Evolutionary conservation across 1,139 yeast species (phyloP).

Genomic region (Candida buenavistaensis): DNA sequence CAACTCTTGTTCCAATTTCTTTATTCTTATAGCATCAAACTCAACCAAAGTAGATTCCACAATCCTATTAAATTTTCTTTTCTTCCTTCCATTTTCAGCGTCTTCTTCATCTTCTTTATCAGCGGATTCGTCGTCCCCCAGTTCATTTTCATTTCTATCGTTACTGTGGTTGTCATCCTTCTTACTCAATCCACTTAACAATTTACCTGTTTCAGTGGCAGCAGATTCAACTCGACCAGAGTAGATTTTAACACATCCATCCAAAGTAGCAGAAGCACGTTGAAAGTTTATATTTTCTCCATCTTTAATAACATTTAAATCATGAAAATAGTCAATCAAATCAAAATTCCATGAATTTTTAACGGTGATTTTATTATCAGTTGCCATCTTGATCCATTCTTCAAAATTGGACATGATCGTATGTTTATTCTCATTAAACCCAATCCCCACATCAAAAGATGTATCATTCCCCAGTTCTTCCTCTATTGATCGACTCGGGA

Average conservation of each 20-base stretch:
- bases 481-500: conserved; percentile 17
- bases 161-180: conserved; percentile 22
- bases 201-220: conserved; percentile 84
- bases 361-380: conserved; percentile 75
- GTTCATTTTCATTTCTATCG: conserved; percentile 19
- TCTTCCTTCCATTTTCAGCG: conserved; percentile 21
- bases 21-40: conserved; percentile 62
- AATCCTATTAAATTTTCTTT: conserved; percentile 40
- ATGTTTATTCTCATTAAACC: conserved; percentile 46
- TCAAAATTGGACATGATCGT: conserved; percentile 67
- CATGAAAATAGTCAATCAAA: conserved; percentile 78
- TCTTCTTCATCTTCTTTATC: conserved; percentile 18
- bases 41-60: conserved; percentile 48
- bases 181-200: conserved; percentile 68
- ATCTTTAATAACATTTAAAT: conserved; percentile 43
- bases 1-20: conserved; percentile 73
- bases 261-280: conserved; percentile 39
- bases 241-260: conserved; percentile 44
- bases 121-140: conserved; percentile 16
- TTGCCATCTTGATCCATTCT: conserved; percentile 88
- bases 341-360: conserved; percentile 74
- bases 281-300: conserved; percentile 47
- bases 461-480: conserved; percentile 11
- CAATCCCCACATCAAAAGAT: conserved; percentile 37
- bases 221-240: conserved; percentile 80